Evolutionary conservation across 371 early-diverging fungal species (phyloP).

Genomic region (Capillidium rhysosporum): DNA sequence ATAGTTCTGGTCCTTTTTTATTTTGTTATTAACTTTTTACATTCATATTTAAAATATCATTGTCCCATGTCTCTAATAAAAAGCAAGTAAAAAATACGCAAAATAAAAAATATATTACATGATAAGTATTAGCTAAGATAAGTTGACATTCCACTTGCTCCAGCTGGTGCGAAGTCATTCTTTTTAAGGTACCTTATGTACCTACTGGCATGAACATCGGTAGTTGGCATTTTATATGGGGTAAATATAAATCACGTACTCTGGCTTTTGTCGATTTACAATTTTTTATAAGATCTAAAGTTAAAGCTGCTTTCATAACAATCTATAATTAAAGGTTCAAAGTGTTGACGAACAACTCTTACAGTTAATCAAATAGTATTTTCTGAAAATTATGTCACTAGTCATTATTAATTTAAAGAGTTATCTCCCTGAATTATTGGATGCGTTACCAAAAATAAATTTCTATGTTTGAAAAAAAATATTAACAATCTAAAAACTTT

Average conservation of each 20-base stretch:
- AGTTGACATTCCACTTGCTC: slow-evolving; percentile 73
- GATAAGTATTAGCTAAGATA: slow-evolving; percentile 87
- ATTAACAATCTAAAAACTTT: no score
- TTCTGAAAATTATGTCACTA: no score
- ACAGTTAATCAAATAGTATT: no score
- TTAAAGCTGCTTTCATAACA: slow-evolving; percentile 13
- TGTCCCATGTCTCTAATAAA: slow-evolving; percentile 8
- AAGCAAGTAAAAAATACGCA: neutral
- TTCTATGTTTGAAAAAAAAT: no score
- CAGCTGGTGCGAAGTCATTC: slow-evolving; percentile 55
- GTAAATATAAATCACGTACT: slow-evolving; percentile 54
- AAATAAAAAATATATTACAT: slow-evolving; percentile 29
- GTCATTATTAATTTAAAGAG: no score
- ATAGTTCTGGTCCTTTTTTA: slow-evolving; percentile 43
- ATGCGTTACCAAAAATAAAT: no score
- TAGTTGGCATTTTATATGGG: slow-evolving; percentile 64
- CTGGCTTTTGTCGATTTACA: slow-evolving; percentile 87
- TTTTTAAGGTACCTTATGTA: slow-evolving; percentile 91
- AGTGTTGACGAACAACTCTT: no score
- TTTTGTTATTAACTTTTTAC: neutral
- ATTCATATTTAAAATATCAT: no score
- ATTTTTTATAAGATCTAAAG: slow-evolving; percentile 41
- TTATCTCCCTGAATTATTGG: no score
- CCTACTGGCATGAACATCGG: slow-evolving; percentile 97
- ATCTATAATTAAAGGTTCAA: no score